Conservation (phyloP, 108 stramenopile genomes). For the Cyclostephanos tholiformis region DNA sequence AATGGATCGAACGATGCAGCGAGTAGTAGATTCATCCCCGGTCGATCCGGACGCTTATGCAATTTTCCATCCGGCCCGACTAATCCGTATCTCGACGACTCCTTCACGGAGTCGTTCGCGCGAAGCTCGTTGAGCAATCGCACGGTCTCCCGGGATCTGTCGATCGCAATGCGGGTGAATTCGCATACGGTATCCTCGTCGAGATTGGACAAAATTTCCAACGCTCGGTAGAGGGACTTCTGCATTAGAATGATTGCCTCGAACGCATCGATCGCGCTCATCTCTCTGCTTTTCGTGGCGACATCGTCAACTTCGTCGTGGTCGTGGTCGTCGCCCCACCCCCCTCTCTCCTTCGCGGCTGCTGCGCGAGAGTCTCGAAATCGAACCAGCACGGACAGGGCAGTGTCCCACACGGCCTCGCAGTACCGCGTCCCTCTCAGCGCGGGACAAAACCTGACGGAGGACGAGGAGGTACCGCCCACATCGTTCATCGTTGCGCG, state of each 20-base stretch:
- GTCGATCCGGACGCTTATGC: neutral
- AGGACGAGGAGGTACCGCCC: neutral
- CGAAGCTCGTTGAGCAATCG: constrained; percentile 8
- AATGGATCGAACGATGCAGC: constrained; percentile 69
- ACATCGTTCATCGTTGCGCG: too few species aligned
- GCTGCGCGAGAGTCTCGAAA: neutral
- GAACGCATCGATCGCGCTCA: constrained; percentile 11
- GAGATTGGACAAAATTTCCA: constrained; percentile 23
- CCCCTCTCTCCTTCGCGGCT: too few species aligned
- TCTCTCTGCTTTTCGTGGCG: neutral
- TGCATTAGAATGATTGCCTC: constrained; percentile 27
- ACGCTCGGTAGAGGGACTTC: constrained; percentile 21
- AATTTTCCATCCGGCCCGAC: constrained; percentile 28
- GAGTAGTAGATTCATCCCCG: constrained; percentile 9
- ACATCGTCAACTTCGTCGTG: neutral
- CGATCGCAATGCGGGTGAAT: constrained; percentile 7
- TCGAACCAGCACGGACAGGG: constrained; percentile 2
- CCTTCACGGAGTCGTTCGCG: neutral
- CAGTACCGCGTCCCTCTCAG: constrained; percentile 10
- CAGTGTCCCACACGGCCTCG: constrained; percentile 24
- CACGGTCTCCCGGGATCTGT: constrained; percentile 28
- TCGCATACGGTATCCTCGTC: constrained; percentile 22
- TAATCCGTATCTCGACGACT: constrained; percentile 7
- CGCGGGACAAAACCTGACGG: constrained; percentile 29
- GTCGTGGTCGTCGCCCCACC: too few species aligned